These are phyloP conservation scores for Hypoxylon sp. DNA, from an alignment of 2,329 filamentous ascomycete genomes.

Conservation along the genomic window DNA sequence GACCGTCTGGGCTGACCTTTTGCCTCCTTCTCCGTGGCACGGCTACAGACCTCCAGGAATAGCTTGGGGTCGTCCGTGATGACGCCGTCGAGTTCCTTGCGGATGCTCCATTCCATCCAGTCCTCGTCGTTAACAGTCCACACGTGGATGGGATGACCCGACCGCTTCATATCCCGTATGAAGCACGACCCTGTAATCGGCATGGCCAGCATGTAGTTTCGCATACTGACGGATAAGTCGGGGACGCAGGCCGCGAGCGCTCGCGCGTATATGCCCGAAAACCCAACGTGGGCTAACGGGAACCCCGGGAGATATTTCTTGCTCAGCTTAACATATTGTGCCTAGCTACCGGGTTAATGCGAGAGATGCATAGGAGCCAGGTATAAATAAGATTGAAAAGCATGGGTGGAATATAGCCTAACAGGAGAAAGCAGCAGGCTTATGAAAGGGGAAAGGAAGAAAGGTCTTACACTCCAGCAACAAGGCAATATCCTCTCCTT, in stretches of 20 bases:
- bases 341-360: conserved; percentile 56
- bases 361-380: background rate
- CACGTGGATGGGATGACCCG: conserved; percentile 74
- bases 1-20: background rate
- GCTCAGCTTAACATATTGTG: conserved; percentile 77
- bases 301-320: conserved; percentile 73
- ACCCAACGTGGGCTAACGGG: conserved; percentile 77
- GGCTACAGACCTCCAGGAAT: conserved; percentile 73
- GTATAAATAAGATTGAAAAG: background rate
- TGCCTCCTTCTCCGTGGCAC: conserved; percentile 34
- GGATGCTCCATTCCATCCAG: conserved; percentile 86
- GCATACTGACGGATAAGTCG: conserved; percentile 83
- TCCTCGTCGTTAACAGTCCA: conserved; percentile 90
- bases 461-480: conserved; percentile 78
- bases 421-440: background rate
- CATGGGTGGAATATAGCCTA: background rate
- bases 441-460: background rate
- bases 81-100: conserved; percentile 79
- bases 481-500: conserved; percentile 81
- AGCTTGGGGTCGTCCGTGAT: conserved; percentile 85
- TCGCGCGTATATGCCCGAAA: conserved; percentile 76
- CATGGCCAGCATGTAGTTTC: conserved; percentile 77
- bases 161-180: conserved; percentile 70
- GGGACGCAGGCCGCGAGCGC: conserved; percentile 76
- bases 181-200: conserved; percentile 76